Base-by-base conservation (phyloP, 2,329 filamentous ascomycete genomes). In the Ceratocystis eucalypticola region DNA sequence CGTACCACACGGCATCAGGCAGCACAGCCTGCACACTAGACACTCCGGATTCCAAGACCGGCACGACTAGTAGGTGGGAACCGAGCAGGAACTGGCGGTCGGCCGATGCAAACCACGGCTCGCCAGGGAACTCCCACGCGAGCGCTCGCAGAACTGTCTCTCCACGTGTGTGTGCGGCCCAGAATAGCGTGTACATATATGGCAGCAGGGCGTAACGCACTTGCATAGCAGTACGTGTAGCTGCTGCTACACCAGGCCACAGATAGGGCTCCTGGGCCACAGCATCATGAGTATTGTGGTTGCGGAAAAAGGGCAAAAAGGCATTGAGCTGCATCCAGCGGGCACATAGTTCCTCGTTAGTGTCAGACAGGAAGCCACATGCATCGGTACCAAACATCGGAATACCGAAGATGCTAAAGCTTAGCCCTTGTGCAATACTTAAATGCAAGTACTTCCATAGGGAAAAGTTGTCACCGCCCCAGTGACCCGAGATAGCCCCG, bases 131-230 rank as follows among this genome's bases (percentile, higher is more conserved):
- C 33, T 84, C 72, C 77, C 86, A 93, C 75, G 88, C 90, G 66
- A 91, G 74, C 0, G 89, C 88, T 70, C 84, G 84, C 65, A 91
- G 76, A 69, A 85, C 77, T 0, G 89, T 88, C 1, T 80, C 80
- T 44, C 89, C 89, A 28, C 80, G 80, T 20, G 77, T 71, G 37
- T 79, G 81, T 73, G 89, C 82, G 66, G 77, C 75, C 72, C 85
- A 78, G 70, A 91, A 78, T 0, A 85, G 83, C 0, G 88, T 91
- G 78, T 93, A 92, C 68, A 89, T 80, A 76, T 92, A 92, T 71
- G 91, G 88, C n/a, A 93, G 78, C n/a, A 92, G 78, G 41, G 82
- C 80, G 76, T 92, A 92, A n/a, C 89, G 82, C 61, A 85, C 84
- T 37, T 81, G 81, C 70, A 92, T 90, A 20, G 85, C 87, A 67